phyloP scores from a whole-genome alignment of 148 eudicot species.

The Suaeda aralocaspica region DNA sequence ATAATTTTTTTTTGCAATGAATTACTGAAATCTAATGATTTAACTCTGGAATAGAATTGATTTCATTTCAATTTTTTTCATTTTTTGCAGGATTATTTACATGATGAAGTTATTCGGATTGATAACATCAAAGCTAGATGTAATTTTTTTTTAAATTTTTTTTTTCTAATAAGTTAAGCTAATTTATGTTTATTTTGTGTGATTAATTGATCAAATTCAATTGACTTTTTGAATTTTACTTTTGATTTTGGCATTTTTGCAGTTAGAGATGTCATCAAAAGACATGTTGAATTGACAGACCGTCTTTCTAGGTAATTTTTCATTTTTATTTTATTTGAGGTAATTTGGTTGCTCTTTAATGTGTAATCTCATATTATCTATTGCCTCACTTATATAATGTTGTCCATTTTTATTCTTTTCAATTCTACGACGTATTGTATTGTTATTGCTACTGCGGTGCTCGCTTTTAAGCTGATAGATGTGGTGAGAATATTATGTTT shows the following conservation, averaged over 20 bases:
- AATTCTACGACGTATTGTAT: no score
- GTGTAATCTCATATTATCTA: no score
- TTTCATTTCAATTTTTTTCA: neutral
- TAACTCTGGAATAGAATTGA: neutral
- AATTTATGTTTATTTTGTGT: neutral
- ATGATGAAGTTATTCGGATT: conserved; percentile 48
- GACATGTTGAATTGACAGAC: conserved; percentile 77
- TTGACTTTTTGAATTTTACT: conserved; percentile 1
- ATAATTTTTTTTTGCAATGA: neutral
- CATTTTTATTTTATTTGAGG: no score
- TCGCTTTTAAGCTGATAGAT: no score
- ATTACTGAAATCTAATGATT: neutral
- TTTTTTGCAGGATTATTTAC: conserved; percentile 44
- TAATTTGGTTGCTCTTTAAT: neutral
- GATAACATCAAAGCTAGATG: conserved; percentile 78
- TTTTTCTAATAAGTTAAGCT: neutral
- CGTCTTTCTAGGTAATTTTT: conserved; percentile 74
- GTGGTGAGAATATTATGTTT: no score
- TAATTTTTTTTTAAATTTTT: conserved; percentile 19
- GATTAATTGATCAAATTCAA: neutral
- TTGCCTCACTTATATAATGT: no score
- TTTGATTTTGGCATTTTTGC: conserved; percentile 26
- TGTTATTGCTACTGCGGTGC: no score
- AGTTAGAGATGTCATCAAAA: conserved; percentile 73
- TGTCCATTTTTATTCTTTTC: no score